phyloP scores from a whole-genome alignment of 2,329 filamentous ascomycete species.

The Penicillium sp. region DNA sequence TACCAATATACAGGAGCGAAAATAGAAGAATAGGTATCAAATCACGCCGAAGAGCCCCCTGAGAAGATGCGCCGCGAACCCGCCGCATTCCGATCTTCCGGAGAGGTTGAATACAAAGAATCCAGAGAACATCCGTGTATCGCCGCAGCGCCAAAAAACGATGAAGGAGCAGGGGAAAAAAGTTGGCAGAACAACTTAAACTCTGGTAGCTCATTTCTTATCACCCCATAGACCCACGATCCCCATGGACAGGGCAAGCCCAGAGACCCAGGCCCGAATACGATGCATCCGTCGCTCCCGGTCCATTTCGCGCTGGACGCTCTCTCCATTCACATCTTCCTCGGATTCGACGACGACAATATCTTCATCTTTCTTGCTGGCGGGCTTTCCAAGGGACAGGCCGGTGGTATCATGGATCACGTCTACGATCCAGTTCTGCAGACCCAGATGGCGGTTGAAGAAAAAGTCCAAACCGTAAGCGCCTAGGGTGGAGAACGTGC shows the following conservation, averaged over 20 bases:
- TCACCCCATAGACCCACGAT: constrained; percentile 56
- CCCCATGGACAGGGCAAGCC: constrained; percentile 49
- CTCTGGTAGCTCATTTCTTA: constrained; percentile 22
- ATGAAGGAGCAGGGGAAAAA: not conserved
- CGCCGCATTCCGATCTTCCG: not conserved
- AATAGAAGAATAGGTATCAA: constrained; percentile 10
- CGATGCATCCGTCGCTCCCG: constrained; percentile 45
- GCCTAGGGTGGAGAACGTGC: constrained; percentile 59
- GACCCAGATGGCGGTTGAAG: constrained; percentile 69
- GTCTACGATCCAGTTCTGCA: constrained; percentile 37
- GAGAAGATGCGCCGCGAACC: not conserved
- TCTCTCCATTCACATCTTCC: constrained; percentile 51
- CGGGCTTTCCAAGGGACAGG: constrained; percentile 18
- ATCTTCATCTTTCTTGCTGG: constrained; percentile 41
- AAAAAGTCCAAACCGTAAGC: constrained; percentile 66
- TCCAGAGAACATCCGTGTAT: constrained; percentile 11
- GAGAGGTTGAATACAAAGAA: not conserved
- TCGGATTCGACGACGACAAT: constrained; percentile 44
- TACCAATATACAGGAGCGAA: not conserved
- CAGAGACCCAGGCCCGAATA: constrained; percentile 44
- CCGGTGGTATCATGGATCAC: constrained; percentile 50
- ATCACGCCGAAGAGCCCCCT: not conserved
- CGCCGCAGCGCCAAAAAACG: constrained; percentile 5
- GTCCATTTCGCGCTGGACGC: constrained; percentile 49
- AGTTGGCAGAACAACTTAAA: not conserved